Percentiles rank a stretch among this genome's conserved stretches.
Conservation (phyloP, 2,329 filamentous ascomycete genomes). For the Talaromyces sp. region DNA sequence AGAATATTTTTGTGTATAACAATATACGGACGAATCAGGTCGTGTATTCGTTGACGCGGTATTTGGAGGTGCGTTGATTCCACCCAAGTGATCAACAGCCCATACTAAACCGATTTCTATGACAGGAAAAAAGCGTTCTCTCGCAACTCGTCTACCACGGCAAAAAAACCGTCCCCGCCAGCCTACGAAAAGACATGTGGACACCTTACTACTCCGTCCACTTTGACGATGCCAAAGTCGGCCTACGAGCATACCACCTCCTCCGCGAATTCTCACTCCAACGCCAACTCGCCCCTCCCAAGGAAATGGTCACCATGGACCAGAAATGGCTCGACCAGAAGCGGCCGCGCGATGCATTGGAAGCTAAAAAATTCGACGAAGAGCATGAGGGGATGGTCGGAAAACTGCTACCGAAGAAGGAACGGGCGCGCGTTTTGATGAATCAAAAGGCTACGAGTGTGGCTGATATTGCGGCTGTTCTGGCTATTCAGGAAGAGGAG, state of each 20-base stretch:
- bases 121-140: slow-evolving; percentile 53
- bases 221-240: slow-evolving; percentile 52
- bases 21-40: slow-evolving; percentile 64
- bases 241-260: slow-evolving; percentile 56
- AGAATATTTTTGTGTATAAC: slow-evolving; percentile 63
- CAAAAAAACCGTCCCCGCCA: slow-evolving; percentile 61
- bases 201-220: slow-evolving; percentile 58
- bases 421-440: slow-evolving; percentile 57
- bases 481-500: slow-evolving; percentile 50
- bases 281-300: slow-evolving; percentile 55
- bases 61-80: slow-evolving; percentile 52
- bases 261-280: slow-evolving; percentile 61
- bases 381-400: slow-evolving; percentile 41
- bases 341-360: slow-evolving; percentile 38
- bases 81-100: no score
- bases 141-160: slow-evolving; percentile 62
- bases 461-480: slow-evolving; percentile 59
- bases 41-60: slow-evolving; percentile 60
- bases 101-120: neutral
- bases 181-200: slow-evolving; percentile 63
- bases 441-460: slow-evolving; percentile 64
- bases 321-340: slow-evolving; percentile 43
- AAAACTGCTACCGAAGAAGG: slow-evolving; percentile 48
- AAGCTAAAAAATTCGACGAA: slow-evolving; percentile 44
- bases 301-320: slow-evolving; percentile 46